Base-by-base conservation (phyloP, 2,329 filamentous ascomycete genomes). In the Mycogone perniciosa region DNA sequence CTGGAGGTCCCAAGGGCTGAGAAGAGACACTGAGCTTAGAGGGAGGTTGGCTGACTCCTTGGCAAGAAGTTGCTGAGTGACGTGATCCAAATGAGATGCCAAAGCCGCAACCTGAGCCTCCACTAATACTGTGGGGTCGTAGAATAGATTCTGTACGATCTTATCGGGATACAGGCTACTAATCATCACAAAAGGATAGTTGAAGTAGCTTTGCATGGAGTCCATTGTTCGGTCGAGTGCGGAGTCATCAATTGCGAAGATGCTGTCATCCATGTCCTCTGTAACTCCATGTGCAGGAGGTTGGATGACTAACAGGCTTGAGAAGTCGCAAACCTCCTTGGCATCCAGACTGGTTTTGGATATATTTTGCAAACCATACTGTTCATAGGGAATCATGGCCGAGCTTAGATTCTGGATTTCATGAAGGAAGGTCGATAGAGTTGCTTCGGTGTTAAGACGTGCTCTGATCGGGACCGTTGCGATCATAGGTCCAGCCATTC, bases 341-440 rank as follows among this genome's bases (percentile, higher is more conserved):
- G 53, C 50, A 7, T 44, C 48, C 6, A 47, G 27, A 39, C 47
- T 56, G 7, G 58, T 13, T 34, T 54, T 54, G 11, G 46, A 40
- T 11, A 62, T 59, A 34, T 56, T 53, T 8, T 59, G 60, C 5
- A 62, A 48, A 7, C 60, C 60, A 8, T 41, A 54, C n/a, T 60
- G 57, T 30, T 61, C 56, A 31, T 52, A 54, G 1, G 53, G 48
- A 30, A 59, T 54, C 51, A 57, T 55, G 5, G 40, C n/a, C 7
- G 46, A 38, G 26, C 31, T 42, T 9, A 58, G 34, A 26, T 38
- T 48, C 20, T 58, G 54, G 8, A 58, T 48, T 5, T 37, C 37
- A 20, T 45, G 26, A 9, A 57, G 35, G 34, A 54, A 54, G 11
- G 29, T 31, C 6, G 38, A 46, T 29, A 54, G 33, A 3, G 52